These are phyloP conservation scores for Colletotrichum zoysiae DNA, from an alignment of 2,329 filamentous ascomycete genomes.

Conservation along the genomic window DNA sequence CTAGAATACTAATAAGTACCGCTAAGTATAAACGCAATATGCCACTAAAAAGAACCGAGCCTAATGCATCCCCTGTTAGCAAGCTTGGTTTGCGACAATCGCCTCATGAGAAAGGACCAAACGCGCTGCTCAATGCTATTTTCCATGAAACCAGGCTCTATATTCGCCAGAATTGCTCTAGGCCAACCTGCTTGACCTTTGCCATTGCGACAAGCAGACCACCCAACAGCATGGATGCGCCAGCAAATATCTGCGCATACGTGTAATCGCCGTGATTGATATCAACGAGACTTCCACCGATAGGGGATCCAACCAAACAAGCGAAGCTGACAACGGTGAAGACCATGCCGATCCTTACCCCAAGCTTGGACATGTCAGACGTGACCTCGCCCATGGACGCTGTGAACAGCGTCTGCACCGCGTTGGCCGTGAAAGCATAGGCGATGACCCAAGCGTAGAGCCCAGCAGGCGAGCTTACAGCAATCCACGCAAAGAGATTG, in stretches of 20 bases:
- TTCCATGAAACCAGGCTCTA: neutral
- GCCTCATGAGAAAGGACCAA: neutral
- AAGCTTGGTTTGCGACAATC: neutral
- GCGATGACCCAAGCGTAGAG: slow-evolving; percentile 49
- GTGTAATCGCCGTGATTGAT: slow-evolving; percentile 6
- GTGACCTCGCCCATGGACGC: slow-evolving; percentile 56
- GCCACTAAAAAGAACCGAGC: too few relatives aligned
- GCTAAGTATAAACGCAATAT: too few relatives aligned
- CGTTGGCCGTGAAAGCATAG: slow-evolving; percentile 52
- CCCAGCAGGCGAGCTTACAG: slow-evolving; percentile 49
- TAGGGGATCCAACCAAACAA: slow-evolving; percentile 54
- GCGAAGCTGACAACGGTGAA: slow-evolving; percentile 55
- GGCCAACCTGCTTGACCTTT: slow-evolving; percentile 38
- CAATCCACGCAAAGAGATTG: slow-evolving; percentile 50
- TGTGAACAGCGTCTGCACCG: slow-evolving; percentile 57
- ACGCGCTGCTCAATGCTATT: slow-evolving; percentile 5
- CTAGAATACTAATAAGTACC: too few relatives aligned
- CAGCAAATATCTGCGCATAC: slow-evolving; percentile 35
- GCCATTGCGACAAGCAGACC: slow-evolving; percentile 32
- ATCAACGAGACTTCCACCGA: slow-evolving; percentile 59
- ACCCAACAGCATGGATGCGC: slow-evolving; percentile 28
- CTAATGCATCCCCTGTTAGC: too few relatives aligned
- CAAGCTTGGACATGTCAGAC: slow-evolving; percentile 53
- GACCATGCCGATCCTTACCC: slow-evolving; percentile 57
- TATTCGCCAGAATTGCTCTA: slow-evolving; percentile 19